Conservation (phyloP, 73 alveolate genomes). For the Paramecium octaurelia region DNA sequence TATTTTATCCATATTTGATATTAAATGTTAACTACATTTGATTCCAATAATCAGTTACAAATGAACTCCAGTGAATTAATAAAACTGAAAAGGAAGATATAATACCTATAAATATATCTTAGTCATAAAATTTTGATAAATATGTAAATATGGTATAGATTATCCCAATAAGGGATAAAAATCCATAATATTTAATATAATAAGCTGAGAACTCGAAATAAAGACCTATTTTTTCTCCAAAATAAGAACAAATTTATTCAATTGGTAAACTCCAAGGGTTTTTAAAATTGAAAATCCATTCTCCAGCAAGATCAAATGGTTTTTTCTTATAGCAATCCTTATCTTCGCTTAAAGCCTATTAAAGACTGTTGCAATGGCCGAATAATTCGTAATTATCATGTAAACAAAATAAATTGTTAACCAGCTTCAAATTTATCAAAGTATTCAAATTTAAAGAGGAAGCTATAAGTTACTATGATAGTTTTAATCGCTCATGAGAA, state of each 20-base stretch:
- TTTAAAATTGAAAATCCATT: neutral
- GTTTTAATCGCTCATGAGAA: neutral
- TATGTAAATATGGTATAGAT: neutral
- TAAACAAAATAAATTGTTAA: neutral
- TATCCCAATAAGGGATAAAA: neutral
- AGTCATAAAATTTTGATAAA: neutral
- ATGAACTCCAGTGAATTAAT: neutral
- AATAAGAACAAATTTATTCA: neutral
- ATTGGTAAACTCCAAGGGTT: neutral
- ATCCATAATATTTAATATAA: neutral
- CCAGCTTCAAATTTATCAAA: neutral
- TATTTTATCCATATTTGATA: neutral
- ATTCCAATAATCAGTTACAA: neutral
- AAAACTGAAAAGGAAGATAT: neutral
- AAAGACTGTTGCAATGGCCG: neutral
- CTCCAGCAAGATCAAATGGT: slow-evolving; percentile 1
- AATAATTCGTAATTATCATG: slow-evolving; percentile 31
- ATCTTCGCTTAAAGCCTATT: neutral
- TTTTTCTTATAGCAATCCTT: neutral
- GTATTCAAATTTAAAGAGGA: neutral
- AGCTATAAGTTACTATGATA: neutral
- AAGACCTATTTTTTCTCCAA: slow-evolving; percentile 24
- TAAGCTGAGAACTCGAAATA: neutral
- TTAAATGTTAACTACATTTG: neutral
- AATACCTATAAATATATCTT: neutral